Evolutionary conservation across 495 filamentous ascomycete genomes (phyloP).

Genomic region (Darksidea phi): DNA sequence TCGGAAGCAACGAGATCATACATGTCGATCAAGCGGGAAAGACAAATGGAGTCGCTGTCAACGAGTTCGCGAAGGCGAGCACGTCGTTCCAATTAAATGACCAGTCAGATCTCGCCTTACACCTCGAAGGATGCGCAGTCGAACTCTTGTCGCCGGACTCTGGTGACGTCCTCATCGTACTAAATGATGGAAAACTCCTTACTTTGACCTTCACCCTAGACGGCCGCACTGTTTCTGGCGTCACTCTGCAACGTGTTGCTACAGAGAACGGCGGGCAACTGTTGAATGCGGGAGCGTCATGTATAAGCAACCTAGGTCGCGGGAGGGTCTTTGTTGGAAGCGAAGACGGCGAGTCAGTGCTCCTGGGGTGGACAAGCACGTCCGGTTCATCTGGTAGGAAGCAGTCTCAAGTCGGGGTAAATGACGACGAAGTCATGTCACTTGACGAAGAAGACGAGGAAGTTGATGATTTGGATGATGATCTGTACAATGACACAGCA

Average conservation of each 20-base stretch:
- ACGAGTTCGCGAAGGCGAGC: constrained; percentile 74
- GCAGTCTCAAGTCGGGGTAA: constrained; percentile 47
- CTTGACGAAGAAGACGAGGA: constrained; percentile 53
- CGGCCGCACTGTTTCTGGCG: constrained; percentile 87
- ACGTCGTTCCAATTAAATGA: constrained; percentile 81
- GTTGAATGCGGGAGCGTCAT: constrained; percentile 65
- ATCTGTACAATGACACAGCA: constrained; percentile 59
- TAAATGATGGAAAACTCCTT: constrained; percentile 71
- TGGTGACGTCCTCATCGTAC: constrained; percentile 80
- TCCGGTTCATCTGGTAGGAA: constrained; percentile 48
- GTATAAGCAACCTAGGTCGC: constrained; percentile 63
- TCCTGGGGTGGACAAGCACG: constrained; percentile 75
- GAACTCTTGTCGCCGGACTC: constrained; percentile 70
- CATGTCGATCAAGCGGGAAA: constrained; percentile 96
- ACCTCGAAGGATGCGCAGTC: constrained; percentile 77
- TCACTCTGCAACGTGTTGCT: constrained; percentile 64
- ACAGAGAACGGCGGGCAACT: constrained; percentile 59
- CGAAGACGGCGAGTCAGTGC: constrained; percentile 75
- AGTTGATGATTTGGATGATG: constrained; percentile 71
- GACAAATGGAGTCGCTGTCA: constrained; percentile 90
- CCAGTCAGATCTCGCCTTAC: constrained; percentile 76
- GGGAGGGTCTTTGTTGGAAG: constrained; percentile 82
- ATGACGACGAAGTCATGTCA: constrained; percentile 33
- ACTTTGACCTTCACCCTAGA: constrained; percentile 82
- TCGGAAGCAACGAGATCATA: constrained; percentile 87